These are phyloP conservation scores for Solanum okadae DNA, from an alignment of 257 asterid species.

Conservation along the genomic window DNA sequence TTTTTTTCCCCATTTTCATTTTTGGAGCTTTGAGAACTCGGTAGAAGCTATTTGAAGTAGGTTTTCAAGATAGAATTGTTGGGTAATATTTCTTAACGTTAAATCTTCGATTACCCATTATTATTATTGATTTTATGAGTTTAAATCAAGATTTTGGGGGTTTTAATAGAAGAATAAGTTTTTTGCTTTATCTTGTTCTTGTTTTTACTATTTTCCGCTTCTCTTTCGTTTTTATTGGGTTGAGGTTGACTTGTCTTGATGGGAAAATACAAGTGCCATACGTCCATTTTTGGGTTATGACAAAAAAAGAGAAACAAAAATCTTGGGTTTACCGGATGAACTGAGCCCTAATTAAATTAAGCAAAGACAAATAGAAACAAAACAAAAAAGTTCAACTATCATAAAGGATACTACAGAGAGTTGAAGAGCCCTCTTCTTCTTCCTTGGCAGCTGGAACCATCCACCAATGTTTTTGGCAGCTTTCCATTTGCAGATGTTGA, in stretches of 20 bases:
- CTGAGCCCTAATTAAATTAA: background rate
- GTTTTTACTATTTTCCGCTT: background rate
- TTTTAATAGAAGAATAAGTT: no score
- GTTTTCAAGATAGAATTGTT: no score
- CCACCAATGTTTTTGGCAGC: background rate
- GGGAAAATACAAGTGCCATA: background rate
- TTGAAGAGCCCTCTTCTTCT: background rate
- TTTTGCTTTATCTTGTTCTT: background rate
- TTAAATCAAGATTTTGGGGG: background rate
- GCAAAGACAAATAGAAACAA: background rate
- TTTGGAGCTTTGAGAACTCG: background rate
- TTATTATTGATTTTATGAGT: background rate
- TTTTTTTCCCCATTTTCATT: background rate
- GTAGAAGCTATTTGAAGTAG: background rate
- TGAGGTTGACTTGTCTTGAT: background rate
- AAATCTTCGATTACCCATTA: no score
- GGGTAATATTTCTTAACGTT: background rate
- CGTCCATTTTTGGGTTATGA: background rate
- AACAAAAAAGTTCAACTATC: background rate
- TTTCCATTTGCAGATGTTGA: background rate
- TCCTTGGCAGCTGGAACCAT: background rate
- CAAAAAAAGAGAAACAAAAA: no score
- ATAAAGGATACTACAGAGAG: background rate
- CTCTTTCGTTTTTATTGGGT: background rate
- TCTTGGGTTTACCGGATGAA: background rate